A percentile compares a stretch with the other conserved stretches of the same genome.
Conservation (phyloP, 139 green algal species). For the Micractinium conductrix region DNA sequence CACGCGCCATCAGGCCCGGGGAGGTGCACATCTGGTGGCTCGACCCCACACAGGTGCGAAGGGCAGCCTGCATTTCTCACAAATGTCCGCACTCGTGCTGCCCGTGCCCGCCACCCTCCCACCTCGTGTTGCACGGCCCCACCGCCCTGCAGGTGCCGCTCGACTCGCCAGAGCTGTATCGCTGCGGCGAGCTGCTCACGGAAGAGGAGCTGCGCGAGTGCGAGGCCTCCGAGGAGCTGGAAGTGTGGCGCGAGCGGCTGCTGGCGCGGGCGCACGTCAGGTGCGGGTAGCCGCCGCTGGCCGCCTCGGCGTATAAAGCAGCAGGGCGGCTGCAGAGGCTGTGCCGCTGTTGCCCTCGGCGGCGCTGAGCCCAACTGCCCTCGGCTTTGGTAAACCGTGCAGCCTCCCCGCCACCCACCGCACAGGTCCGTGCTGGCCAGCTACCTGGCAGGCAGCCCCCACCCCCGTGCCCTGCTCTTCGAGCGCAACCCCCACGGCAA, state of each 20-base stretch:
- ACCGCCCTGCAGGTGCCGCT: background rate
- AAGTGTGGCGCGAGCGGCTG: slow-evolving; percentile 51
- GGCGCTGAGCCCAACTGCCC: background rate
- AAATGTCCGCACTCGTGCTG: background rate
- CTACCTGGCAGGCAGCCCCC: slow-evolving; percentile 17
- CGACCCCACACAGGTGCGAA: slow-evolving; percentile 31
- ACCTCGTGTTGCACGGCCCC: background rate
- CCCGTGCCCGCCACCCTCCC: background rate
- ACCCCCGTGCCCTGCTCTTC: slow-evolving; percentile 42
- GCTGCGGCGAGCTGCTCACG: slow-evolving; percentile 45
- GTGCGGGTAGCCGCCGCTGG: background rate
- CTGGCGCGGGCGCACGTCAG: slow-evolving; percentile 56
- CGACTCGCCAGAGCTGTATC: slow-evolving; percentile 14
- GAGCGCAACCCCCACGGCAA: slow-evolving; percentile 55
- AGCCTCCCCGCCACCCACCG: background rate
- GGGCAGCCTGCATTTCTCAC: too few relatives aligned
- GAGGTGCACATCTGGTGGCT: slow-evolving; percentile 64
- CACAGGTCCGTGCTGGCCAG: slow-evolving; percentile 31
- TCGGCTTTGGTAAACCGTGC: background rate
- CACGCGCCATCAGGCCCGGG: slow-evolving; percentile 19
- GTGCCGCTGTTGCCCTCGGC: background rate
- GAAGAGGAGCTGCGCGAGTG: slow-evolving; percentile 42
- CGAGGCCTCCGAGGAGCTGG: background rate
- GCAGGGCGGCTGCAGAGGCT: background rate
- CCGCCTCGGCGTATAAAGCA: background rate